These are phyloP conservation scores for Murraya koenigii DNA, from an alignment of 345 rosid genomes.

Conservation along the genomic window DNA sequence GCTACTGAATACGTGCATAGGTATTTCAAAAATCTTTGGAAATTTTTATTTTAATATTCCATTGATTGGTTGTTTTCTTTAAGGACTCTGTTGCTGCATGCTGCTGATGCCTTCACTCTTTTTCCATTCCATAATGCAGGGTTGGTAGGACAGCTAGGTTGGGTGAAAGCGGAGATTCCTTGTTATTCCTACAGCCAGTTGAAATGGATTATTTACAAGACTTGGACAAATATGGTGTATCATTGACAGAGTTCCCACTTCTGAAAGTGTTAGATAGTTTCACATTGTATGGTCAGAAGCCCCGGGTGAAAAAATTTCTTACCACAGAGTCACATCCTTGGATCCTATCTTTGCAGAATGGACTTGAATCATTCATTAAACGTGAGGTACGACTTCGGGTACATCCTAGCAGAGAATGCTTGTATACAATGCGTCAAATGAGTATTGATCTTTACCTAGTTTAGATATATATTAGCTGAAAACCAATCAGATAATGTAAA, in stretches of 20 bases:
- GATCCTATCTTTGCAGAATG: constrained; percentile 70
- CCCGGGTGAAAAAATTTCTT: constrained; percentile 43
- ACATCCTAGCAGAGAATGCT: neutral
- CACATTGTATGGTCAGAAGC: constrained; percentile 46
- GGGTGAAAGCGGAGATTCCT: constrained; percentile 87
- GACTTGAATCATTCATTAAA: constrained; percentile 60
- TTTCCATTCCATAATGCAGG: constrained; percentile 44
- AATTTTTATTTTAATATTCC: neutral
- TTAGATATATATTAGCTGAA: neutral
- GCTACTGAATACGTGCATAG: constrained; percentile 98
- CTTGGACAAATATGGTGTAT: constrained; percentile 83
- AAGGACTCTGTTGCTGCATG: neutral
- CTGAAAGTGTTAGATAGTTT: constrained; percentile 70
- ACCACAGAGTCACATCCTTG: constrained; percentile 74
- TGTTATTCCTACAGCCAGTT: constrained; percentile 81
- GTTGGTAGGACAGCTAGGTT: constrained; percentile 97
- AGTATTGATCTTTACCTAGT: neutral
- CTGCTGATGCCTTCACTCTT: neutral
- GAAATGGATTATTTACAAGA: constrained; percentile 81
- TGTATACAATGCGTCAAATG: neutral
- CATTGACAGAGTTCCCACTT: constrained; percentile 72
- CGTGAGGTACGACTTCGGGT: constrained; percentile 44
- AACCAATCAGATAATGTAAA: neutral
- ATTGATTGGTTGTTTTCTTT: neutral
- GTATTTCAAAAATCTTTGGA: constrained; percentile 30